These are phyloP conservation scores for Oryza coarctata DNA, from an alignment of 176 grass and related monocot genomes.

Conservation along the genomic window DNA sequence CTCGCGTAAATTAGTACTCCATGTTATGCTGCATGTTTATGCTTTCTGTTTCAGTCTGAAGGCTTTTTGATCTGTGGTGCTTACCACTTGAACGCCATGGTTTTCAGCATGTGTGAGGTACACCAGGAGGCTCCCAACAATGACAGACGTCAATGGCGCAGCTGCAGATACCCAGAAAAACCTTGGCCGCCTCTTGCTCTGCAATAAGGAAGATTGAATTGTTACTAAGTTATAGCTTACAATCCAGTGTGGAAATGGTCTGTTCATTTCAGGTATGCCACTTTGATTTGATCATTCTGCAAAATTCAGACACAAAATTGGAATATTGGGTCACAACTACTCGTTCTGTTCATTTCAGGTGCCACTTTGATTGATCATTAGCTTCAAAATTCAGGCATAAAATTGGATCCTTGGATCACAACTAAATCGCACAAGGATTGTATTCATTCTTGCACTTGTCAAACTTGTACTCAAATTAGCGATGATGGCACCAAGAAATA, in stretches of 20 bases:
- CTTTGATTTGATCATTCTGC: too few species aligned
- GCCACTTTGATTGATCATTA: too few species aligned
- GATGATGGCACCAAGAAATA: neutral
- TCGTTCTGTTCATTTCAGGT: neutral
- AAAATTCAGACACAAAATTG: neutral
- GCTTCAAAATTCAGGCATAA: neutral
- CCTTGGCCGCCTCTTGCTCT: slow-evolving; percentile 76
- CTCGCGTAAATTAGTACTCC: neutral
- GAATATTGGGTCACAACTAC: too few species aligned
- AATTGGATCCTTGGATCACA: neutral
- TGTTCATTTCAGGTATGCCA: neutral
- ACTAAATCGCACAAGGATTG: neutral
- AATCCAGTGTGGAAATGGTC: neutral
- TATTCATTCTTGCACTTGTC: neutral
- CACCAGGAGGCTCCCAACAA: slow-evolving; percentile 75
- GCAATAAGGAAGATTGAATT: slow-evolving; percentile 6
- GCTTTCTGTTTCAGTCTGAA: neutral
- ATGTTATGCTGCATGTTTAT: neutral
- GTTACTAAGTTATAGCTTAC: neutral
- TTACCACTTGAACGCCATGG: slow-evolving; percentile 95
- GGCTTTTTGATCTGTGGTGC: neutral
- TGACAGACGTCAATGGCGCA: slow-evolving; percentile 77
- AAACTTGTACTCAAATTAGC: neutral
- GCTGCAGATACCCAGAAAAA: slow-evolving; percentile 90
- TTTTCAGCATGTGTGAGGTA: slow-evolving; percentile 87